Evolutionary conservation across 768 basidiomycete species (phyloP), one percentile per base, ranked within the genome.

Genomic region (Cystofilobasidium macerans): DNA sequence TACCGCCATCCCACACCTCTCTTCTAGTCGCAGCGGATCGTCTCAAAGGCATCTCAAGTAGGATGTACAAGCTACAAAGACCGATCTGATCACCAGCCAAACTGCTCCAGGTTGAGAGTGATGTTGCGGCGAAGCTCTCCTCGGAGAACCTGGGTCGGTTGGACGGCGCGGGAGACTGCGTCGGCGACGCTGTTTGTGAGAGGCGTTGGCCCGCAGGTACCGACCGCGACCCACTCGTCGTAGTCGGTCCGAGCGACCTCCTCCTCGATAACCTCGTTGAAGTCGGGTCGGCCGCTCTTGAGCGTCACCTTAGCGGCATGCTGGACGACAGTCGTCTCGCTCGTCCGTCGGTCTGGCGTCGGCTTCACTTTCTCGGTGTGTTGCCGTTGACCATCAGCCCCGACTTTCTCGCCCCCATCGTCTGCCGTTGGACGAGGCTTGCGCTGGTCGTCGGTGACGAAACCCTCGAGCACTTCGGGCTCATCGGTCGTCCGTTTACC

Each of bases 201-300:
- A n/a, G 68, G 68, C 3, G 62, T 61, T 9, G 68, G 68, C 14
- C 68, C 68, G 26, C 68, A 69, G 5, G 61, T 42, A 16, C 68
- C 68, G 45, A 69, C 51, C 12, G 62, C 68, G 38, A 64, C 22
- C 68, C 68, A 69, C 58, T 60, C 68, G 4, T 36, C 40, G 58
- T 69, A 69, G 12, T 35, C 57, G 1, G 68, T 64, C 32, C 28
- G 32, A 6, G 58, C 35, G 1, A 69, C 30, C 58, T 69, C 68
- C 8, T 36, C 56, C 58, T 59, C 28, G 11, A 69, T 47, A 16
- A 69, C 30, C 40, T 64, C 57, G 3, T 35, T 33, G 38, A 69
- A 69, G 38, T 69, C 58, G 3, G 68, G 68, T 22, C 68, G 57
- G 6, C 68, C 68, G 14, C 57, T 36, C 18, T 62, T 56, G 28